Conservation (phyloP, 768 basidiomycete species). For the Naematelia aurantialba region DNA sequence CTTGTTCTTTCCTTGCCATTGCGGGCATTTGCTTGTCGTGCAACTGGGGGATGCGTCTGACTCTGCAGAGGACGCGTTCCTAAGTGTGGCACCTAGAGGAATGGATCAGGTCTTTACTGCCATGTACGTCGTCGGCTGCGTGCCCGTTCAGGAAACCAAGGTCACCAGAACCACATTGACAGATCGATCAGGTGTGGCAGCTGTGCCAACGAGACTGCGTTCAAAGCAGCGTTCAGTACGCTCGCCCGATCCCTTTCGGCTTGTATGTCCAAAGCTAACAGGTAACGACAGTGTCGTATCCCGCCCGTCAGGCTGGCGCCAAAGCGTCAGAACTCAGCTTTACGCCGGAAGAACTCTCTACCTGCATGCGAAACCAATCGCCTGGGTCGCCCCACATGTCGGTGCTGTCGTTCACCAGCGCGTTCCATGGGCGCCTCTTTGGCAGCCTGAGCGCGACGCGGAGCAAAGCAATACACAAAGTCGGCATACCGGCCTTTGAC, state of each 20-base stretch:
- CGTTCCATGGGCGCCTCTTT: slow-evolving; percentile 53
- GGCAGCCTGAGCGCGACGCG: slow-evolving; percentile 51
- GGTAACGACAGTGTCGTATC: slow-evolving; percentile 9
- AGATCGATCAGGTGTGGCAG: slow-evolving; percentile 4
- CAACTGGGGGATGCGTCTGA: not conserved
- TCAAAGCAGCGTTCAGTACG: slow-evolving; percentile 52
- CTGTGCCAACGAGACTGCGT: slow-evolving; percentile 46
- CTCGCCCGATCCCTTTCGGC: not conserved
- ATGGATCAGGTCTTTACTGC: slow-evolving; percentile 49
- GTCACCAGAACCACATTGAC: not conserved
- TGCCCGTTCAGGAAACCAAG: not conserved
- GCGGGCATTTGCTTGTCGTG: too few relatives aligned
- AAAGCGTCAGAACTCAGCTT: slow-evolving; percentile 1
- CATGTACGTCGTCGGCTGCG: slow-evolving; percentile 38
- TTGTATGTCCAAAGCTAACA: slow-evolving; percentile 26
- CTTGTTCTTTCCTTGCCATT: too few relatives aligned
- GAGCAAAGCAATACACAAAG: slow-evolving; percentile 53
- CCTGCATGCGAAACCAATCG: slow-evolving; percentile 50
- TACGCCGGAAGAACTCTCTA: slow-evolving; percentile 14
- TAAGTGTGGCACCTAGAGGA: slow-evolving; percentile 51
- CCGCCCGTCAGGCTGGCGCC: slow-evolving; percentile 5
- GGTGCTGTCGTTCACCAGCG: slow-evolving; percentile 49
- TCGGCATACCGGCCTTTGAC: slow-evolving; percentile 53
- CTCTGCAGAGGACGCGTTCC: slow-evolving; percentile 44
- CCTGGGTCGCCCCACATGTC: slow-evolving; percentile 51